Conservation (phyloP, 805 yeast species). For the Saccharomycopsis sp. region DNA sequence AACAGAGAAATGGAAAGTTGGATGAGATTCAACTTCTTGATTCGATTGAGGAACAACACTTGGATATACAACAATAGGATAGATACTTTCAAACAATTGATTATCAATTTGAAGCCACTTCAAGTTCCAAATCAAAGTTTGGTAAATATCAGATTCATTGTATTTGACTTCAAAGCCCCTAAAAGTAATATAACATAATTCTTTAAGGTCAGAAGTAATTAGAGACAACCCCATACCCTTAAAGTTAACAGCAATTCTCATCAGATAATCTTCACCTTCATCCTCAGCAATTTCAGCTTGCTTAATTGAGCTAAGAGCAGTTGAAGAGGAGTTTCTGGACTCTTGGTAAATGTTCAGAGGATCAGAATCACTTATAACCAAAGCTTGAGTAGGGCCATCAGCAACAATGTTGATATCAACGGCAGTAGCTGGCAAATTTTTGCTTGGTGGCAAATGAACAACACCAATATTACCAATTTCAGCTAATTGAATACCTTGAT, state of each 20-base stretch:
- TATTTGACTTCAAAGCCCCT: slow-evolving; percentile 74
- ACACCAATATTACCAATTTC: slow-evolving; percentile 91
- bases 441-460: slow-evolving; percentile 54
- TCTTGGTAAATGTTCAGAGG: slow-evolving; percentile 70
- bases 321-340: slow-evolving; percentile 24
- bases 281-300: slow-evolving; percentile 37
- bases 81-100: slow-evolving; percentile 78
- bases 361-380: slow-evolving; percentile 76
- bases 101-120: slow-evolving; percentile 96
- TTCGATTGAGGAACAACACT: slow-evolving; percentile 78
- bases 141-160: slow-evolving; percentile 76
- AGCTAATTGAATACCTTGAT: slow-evolving; percentile 72
- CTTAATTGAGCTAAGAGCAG: slow-evolving; percentile 35
- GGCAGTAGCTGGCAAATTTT: slow-evolving; percentile 33
- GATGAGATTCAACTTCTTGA: slow-evolving; percentile 78
- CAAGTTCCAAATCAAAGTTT: slow-evolving; percentile 65
- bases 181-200: slow-evolving; percentile 72
- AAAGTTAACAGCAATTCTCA: slow-evolving; percentile 45
- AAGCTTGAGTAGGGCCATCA: slow-evolving; percentile 89
- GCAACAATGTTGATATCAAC: slow-evolving; percentile 90
- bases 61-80: slow-evolving; percentile 84
- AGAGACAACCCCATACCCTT: slow-evolving; percentile 86
- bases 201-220: slow-evolving; percentile 60
- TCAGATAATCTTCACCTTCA: slow-evolving; percentile 27
- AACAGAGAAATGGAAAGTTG: slow-evolving; percentile 78